Conservation (phyloP, 2,329 filamentous ascomycete genomes). For the Tolypocladium album region DNA sequence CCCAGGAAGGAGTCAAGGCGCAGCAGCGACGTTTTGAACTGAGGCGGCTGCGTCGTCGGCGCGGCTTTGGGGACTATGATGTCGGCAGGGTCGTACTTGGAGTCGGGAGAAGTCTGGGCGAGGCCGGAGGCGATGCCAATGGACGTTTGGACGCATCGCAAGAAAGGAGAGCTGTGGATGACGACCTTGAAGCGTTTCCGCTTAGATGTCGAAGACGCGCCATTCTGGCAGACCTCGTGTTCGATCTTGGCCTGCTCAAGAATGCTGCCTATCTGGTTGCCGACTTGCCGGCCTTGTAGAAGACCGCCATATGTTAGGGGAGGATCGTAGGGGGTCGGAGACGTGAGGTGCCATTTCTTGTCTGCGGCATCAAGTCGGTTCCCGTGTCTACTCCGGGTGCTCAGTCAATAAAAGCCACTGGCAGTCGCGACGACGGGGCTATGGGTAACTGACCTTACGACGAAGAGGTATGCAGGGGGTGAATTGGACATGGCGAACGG, state of each 20-base stretch:
- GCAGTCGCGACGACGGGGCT: background rate
- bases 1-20: constrained; percentile 88
- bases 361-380: constrained; percentile 90
- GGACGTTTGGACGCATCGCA: constrained; percentile 87
- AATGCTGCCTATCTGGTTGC: constrained; percentile 71
- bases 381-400: constrained; percentile 56
- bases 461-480: constrained; percentile 30
- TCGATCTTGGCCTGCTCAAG: constrained; percentile 41
- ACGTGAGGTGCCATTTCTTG: constrained; percentile 88
- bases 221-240: constrained; percentile 19
- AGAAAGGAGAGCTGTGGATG: constrained; percentile 87
- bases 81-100: constrained; percentile 20
- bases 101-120: constrained; percentile 39
- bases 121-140: constrained; percentile 81
- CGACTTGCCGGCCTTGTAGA: constrained; percentile 74
- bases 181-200: constrained; percentile 65
- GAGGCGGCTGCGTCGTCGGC: constrained; percentile 13
- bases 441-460: constrained; percentile 24
- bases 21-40: constrained; percentile 49
- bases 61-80: constrained; percentile 21
- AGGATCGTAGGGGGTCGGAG: constrained; percentile 89
- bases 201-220: constrained; percentile 15
- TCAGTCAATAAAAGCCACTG: background rate
- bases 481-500: constrained; percentile 2
- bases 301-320: constrained; percentile 92